Evolutionary conservation across 1,284 basidiomycete genomes (phyloP).

Genomic region (Boletus albobrunnescens): DNA sequence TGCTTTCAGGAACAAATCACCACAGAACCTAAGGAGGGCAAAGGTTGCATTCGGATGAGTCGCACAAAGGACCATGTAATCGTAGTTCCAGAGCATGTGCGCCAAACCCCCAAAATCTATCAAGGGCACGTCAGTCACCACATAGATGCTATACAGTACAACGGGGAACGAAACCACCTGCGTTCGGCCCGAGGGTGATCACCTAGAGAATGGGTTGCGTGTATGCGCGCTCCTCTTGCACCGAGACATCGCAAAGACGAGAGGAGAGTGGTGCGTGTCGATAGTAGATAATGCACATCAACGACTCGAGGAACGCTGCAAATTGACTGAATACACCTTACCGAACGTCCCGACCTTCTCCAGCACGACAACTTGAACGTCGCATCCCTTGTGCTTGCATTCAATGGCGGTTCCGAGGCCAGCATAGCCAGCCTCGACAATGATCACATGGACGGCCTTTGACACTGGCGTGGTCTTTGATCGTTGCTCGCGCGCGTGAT

Average conservation of each 20-base stretch:
- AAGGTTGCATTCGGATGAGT: slow-evolving; percentile 22
- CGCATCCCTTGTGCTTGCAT: slow-evolving; percentile 27
- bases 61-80: slow-evolving; percentile 23
- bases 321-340: slow-evolving; percentile 3
- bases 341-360: slow-evolving; percentile 21
- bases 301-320: background rate
- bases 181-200: slow-evolving; percentile 16
- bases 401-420: slow-evolving; percentile 33
- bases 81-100: slow-evolving; percentile 16
- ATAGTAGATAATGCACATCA: background rate
- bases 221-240: no score
- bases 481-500: background rate
- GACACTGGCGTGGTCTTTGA: no score
- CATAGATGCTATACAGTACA: background rate
- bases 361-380: slow-evolving; percentile 29
- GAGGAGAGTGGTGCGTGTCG: background rate
- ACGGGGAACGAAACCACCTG: slow-evolving; percentile 19
- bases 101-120: slow-evolving; percentile 24
- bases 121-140: background rate
- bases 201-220: slow-evolving; percentile 1
- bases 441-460: slow-evolving; percentile 14
- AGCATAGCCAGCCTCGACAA: slow-evolving; percentile 32
- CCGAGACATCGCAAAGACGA: background rate
- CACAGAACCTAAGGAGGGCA: no score
- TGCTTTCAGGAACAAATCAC: no score